Base-by-base conservation (phyloP, 208 protist species). In the Hexamita inflata region DNA sequence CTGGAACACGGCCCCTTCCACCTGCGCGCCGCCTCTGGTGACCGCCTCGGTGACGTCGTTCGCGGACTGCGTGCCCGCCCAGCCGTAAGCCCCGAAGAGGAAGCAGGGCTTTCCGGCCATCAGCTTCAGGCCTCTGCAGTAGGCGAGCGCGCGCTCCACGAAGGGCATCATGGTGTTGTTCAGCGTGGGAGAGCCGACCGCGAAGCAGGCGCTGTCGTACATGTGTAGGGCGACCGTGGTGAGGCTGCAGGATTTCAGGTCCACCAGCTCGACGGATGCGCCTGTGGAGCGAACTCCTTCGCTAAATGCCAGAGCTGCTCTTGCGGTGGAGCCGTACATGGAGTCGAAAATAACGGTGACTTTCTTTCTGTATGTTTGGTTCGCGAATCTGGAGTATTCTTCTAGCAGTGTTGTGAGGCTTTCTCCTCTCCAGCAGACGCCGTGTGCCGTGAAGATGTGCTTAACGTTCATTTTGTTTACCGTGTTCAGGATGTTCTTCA, bases 91-190 rank as follows among this genome's bases (percentile, higher is more conserved):
- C 15, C 64, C 64, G 42, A 70, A 49, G 11, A 38, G 19, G 42
- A 57, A 45, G 11, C 19, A 15, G 7, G 64, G 64, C 64, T 70
- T 70, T 4, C 35, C 35, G 2, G 4, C 15, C 4, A 70, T 45
- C 4, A 70, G 32, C 11, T 15, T 13, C 7, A 70, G 64, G 4
- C 64, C 64, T 40, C 64, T 40, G 15, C 11, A 9, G n/a, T 70
- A 70, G 40, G 9, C 42, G 9, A 70, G 35, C 4, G 32, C 9
- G 40, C 19, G 19, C 24, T n/a, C 32, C 4, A 70, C 40, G 15
- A 19, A 32, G 15, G 64, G 64, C 64, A 70, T 70, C 38, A 40
- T 57, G 11, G 64, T 70, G 35, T 70, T 13, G 64, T 70, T 70
- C 4, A 70, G 64, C 38, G 64, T 70, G 11, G 64, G 64, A 38